Conservation (phyloP, 1,284 basidiomycete species). For the Chalciporus sp. region DNA sequence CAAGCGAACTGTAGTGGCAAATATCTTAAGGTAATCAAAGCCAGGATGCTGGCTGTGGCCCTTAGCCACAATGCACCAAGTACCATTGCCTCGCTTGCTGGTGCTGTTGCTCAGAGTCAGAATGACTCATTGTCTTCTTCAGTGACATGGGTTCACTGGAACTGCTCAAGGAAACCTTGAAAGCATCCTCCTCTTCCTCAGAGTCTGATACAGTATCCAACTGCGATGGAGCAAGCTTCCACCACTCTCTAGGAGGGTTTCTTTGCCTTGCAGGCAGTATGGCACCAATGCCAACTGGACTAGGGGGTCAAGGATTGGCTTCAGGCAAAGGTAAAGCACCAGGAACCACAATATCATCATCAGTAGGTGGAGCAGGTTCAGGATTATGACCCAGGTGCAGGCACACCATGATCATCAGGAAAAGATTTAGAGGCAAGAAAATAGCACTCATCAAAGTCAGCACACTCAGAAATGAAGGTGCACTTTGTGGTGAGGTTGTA, state of each 20-base stretch:
- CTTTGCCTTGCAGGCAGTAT: not conserved
- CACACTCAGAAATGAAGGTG: no score
- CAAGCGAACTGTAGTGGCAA: conserved; percentile 38
- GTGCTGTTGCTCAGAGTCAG: no score
- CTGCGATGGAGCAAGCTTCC: no score
- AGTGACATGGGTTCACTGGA: not conserved
- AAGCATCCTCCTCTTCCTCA: no score
- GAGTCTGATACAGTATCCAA: no score
- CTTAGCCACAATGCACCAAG: no score
- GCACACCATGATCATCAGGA: not conserved
- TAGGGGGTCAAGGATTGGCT: not conserved
- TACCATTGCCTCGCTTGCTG: no score
- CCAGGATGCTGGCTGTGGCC: no score
- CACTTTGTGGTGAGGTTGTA: no score
- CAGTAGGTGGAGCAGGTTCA: not conserved
- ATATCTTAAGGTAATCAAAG: conserved; percentile 44
- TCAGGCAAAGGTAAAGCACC: not conserved
- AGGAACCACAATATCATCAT: not conserved
- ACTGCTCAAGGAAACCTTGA: no score
- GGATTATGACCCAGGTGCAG: not conserved
- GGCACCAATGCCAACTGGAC: conserved; percentile 5
- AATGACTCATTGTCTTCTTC: no score
- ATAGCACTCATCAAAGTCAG: not conserved
- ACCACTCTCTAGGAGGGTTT: not conserved
- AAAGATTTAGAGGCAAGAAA: not conserved